A percentile compares a stretch with the other conserved stretches of the same genome.
phyloP scores from a whole-genome alignment of 257 asterid species.

The Nicotiana noctiflora region DNA sequence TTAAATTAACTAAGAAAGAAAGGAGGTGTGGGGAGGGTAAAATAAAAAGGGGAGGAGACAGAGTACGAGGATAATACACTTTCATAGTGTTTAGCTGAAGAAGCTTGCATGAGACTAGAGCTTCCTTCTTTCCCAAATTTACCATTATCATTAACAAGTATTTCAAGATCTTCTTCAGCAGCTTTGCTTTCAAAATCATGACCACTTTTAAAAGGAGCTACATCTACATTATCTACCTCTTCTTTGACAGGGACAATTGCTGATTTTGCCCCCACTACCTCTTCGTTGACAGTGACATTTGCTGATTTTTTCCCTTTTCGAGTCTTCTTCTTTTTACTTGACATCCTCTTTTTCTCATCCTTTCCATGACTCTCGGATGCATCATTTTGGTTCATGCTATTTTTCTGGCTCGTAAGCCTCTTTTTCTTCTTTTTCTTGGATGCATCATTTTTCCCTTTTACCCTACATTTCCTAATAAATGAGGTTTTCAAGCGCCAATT shows the following conservation, averaged over 20 bases:
- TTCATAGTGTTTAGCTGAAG: background rate
- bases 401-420: background rate
- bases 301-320: background rate
- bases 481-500: background rate
- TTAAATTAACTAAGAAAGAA: background rate
- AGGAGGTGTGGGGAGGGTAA: background rate
- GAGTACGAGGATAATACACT: conserved; percentile 1
- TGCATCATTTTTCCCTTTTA: background rate
- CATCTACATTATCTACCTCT: conserved; percentile 2
- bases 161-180: conserved; percentile 3
- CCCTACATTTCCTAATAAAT: background rate
- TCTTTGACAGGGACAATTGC: conserved; percentile 4
- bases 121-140: background rate
- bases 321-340: background rate
- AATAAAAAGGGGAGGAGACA: conserved; percentile 2
- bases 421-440: conserved; percentile 6
- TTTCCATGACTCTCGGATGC: background rate
- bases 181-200: background rate
- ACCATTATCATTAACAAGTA: background rate
- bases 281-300: background rate
- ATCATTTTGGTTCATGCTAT: background rate
- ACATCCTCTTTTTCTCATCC: background rate
- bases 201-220: background rate
- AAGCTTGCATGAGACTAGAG: background rate
- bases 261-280: background rate